Evolutionary conservation across 345 rosid genomes (phyloP).

Genomic region (Angophora floribunda): DNA sequence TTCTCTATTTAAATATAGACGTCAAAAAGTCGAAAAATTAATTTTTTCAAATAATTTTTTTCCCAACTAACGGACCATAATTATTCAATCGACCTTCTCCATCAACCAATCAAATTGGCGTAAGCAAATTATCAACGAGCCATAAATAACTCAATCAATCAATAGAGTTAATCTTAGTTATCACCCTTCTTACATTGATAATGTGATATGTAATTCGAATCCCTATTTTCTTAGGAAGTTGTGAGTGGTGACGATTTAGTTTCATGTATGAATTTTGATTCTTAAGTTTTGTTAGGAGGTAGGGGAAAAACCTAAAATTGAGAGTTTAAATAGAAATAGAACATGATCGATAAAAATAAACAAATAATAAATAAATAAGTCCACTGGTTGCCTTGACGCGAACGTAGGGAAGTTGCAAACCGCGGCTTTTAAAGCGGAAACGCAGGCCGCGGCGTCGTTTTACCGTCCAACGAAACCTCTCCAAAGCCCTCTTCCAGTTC

Average conservation of each 20-base stretch:
- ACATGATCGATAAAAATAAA: too few species aligned
- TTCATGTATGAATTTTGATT: too few species aligned
- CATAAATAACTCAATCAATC: not conserved
- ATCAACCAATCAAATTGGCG: not conserved
- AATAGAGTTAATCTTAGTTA: too few species aligned
- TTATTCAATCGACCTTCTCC: not conserved
- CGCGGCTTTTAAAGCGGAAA: not conserved
- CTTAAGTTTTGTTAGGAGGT: too few species aligned
- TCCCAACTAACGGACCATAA: not conserved
- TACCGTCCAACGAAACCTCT: not conserved
- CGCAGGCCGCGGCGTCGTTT: not conserved
- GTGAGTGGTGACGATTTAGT: too few species aligned
- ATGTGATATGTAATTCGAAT: too few species aligned
- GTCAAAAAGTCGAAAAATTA: too few species aligned
- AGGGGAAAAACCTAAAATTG: too few species aligned
- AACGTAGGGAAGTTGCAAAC: not conserved
- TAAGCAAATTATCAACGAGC: not conserved
- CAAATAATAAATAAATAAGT: not conserved
- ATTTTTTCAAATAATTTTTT: fast-evolving
- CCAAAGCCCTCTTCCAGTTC: not conserved
- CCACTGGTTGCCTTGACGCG: not conserved
- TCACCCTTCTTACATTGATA: too few species aligned
- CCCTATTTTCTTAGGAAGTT: too few species aligned
- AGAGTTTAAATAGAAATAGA: too few species aligned
- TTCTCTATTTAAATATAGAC: too few species aligned